Evolutionary conservation across 495 filamentous ascomycete species (phyloP), one percentile per base, ranked within the genome.

Genomic region (Penicillium fimorum): DNA sequence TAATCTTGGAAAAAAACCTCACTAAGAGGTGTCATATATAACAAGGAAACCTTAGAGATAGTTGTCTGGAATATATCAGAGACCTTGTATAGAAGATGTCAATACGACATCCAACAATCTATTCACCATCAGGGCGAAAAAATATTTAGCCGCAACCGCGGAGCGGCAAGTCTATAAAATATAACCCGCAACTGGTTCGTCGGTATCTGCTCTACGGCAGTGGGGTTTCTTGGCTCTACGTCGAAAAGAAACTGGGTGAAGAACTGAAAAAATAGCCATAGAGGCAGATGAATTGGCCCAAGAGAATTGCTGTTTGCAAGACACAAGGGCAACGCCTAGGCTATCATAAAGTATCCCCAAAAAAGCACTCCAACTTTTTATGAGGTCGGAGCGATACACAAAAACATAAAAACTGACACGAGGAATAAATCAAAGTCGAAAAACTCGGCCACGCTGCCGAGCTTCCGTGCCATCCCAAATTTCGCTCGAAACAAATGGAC

Each of bases 401-500:
- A 25, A 46, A 37, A 46, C 7, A 42, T 24, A 45, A 38, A 11
- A 53, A 13, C 20, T 11, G 12, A 47, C n/a, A 45, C 7, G 11
- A 10, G 29, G 32, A 10, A 47, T 17, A 38, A 37, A 37, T 12
- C 18, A 9, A 45, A 24, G 17, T 35, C 18, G 9, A 24, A 24
- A 37, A 44, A 5, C 20, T 33, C n/a, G 20, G 52, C 24, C 52
- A 46, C 24, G 42, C 52, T 46, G 32, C 30, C 30, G 29, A 22
- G 41, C 22, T 47, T 40, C 30, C 29, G 22, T 24, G 32, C n/a
- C 42, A 27, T 27, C 30, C 43, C 32, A 47, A 47, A 37, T 10
- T n/a, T 18, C 52, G 42, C 43, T 54, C n/a, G 20, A 54, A 54
- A 54, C 49, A 53, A 20, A 50, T 13, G 4, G 35, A 27, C 6